Base-by-base conservation (phyloP, 2,329 filamentous ascomycete species). In the Lachnellula occidentalis region DNA sequence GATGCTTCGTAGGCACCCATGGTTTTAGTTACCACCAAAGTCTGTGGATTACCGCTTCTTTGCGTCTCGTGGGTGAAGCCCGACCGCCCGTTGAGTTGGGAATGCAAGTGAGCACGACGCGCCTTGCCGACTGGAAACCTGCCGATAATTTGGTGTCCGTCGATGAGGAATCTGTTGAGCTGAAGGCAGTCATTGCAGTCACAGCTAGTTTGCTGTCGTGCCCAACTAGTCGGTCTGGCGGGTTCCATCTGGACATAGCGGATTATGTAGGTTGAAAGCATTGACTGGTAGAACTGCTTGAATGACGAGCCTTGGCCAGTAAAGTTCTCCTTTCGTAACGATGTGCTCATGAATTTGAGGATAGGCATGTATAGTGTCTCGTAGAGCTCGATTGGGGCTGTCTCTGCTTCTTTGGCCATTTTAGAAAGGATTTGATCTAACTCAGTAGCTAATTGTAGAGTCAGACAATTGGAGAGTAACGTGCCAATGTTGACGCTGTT, bases 1-100 rank as follows among this genome's bases (percentile, higher is more conserved):
- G 2, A 24, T 5, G n/a, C 39, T n/a, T 49, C 8, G n/a, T 42
- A 47, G 17, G 36, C 21, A n/a, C 34, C 17, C n/a, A 37, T 24
- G 3, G 37, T 58, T 34, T 61, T 61, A 3, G 54, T 61, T 14
- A 61, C 41, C 1, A 55, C 41, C 17, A 61, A 50, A 5, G 58
- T 57, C 19, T 57, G 49, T 4, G 50, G 49, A 24, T 12, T 36
- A 5, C 54, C 46, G 14, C 34, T 46, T 43, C 43, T 47, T 5
- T 53, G 39, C 11, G 57, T 58, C n/a, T 52, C 37, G 22, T 48
- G 37, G 12, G 31, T 49, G 19, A 39, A 36, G n/a, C 37, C 19
- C 8, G 19, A 15, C 7, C 27, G 37, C 4, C n/a, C 27, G 8
- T 42, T n/a, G 34, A 51, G 34, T 22, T 34, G 34, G 2, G 7